A percentile compares a stretch with the other conserved stretches of the same genome.
phyloP scores from a whole-genome alignment of 2,329 filamentous ascomycete genomes.

The Epichloe scottii region DNA sequence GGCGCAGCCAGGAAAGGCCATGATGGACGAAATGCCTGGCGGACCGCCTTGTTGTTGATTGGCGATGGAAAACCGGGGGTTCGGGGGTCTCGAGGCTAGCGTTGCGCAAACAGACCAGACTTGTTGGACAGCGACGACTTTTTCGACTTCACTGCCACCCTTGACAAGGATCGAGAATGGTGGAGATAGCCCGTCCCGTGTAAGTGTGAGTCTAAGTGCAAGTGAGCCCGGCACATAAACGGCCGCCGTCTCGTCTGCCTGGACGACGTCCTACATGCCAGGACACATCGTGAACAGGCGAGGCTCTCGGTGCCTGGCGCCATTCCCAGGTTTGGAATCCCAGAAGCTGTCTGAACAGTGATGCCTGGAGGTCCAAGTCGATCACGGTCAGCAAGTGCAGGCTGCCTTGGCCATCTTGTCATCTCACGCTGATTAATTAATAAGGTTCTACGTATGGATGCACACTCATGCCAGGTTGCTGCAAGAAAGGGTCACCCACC shows the following conservation, averaged over 20 bases:
- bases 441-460: too few species aligned
- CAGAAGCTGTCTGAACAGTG: not conserved
- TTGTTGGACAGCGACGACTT: not conserved
- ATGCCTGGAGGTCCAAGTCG: not conserved
- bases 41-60: not conserved
- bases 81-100: not conserved
- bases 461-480: too few species aligned
- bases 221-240: not conserved
- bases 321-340: not conserved
- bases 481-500: not conserved
- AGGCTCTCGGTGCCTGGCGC: not conserved
- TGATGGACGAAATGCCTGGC: constrained; percentile 3
- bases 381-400: not conserved
- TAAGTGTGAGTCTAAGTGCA: not conserved
- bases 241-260: not conserved
- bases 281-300: not conserved
- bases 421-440: not conserved
- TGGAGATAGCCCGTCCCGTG: not conserved
- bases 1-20: not conserved
- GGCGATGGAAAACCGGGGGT: not conserved
- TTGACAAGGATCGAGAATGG: not conserved
- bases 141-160: not conserved
- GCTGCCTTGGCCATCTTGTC: not conserved
- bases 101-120: not conserved
- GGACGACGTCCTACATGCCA: not conserved